phyloP scores from a whole-genome alignment of 169 alveolate genomes.

The Eimeria brunetti region DNA sequence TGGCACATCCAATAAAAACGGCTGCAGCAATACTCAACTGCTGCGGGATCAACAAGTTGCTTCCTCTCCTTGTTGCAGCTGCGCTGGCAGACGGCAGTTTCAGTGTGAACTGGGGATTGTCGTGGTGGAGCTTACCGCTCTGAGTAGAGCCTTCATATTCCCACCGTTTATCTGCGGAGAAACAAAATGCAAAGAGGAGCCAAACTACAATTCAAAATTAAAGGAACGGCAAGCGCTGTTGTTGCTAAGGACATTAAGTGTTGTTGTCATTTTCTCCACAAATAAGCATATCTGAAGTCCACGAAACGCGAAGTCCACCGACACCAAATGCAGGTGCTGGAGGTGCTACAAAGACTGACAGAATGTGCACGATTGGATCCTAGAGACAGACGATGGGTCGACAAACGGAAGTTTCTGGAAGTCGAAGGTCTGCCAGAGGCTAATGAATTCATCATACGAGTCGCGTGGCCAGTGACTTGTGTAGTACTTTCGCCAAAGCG shows the following conservation, averaged over 20 bases:
- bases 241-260: not conserved
- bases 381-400: not conserved
- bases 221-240: not conserved
- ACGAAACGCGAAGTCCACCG: too few relatives aligned
- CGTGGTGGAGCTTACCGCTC: not conserved
- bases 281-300: not conserved
- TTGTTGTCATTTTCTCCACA: not conserved
- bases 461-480: not conserved
- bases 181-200: not conserved
- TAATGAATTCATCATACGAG: constrained; percentile 1
- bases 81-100: not conserved
- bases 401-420: not conserved
- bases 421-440: constrained; percentile 48
- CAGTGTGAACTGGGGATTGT: not conserved
- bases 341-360: not conserved
- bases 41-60: not conserved
- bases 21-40: not conserved
- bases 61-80: not conserved
- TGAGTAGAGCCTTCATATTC: constrained; percentile 26
- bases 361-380: constrained; percentile 58
- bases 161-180: constrained; percentile 30
- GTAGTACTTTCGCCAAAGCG: constrained; percentile 11
- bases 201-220: not conserved
- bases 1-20: not conserved
- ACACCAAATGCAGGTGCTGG: not conserved